Conservation (phyloP, 2,329 filamentous ascomycete genomes). For the Arthroderma sp. region DNA sequence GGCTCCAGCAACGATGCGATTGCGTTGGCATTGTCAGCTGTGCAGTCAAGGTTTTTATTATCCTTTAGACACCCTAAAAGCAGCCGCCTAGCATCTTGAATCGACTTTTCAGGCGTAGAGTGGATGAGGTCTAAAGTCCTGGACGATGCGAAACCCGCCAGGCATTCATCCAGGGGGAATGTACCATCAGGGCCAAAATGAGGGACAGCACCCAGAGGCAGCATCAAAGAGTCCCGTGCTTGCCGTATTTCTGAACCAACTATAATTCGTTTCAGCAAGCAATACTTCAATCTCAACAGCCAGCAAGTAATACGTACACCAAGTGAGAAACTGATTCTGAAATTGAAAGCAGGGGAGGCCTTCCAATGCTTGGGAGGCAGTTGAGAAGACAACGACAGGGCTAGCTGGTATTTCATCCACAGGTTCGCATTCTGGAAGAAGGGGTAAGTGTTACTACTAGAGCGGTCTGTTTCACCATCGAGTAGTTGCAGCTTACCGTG, state of each 20-base stretch:
- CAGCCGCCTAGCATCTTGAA: constrained; percentile 2
- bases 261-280: not conserved
- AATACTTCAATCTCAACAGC: not conserved
- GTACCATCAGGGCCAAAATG: not conserved
- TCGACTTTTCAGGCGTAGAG: not conserved
- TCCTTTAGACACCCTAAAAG: constrained; percentile 2
- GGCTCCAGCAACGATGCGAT: constrained; percentile 9
- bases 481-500: not conserved
- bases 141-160: not conserved
- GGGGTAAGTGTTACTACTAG: not conserved
- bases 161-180: not conserved
- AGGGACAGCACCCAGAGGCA: not conserved
- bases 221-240: not conserved
- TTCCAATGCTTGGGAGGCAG: not conserved
- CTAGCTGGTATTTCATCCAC: constrained; percentile 1
- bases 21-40: not conserved
- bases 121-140: not conserved
- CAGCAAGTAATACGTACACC: constrained; percentile 1
- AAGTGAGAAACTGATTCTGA: not conserved
- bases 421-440: not conserved
- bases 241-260: not conserved
- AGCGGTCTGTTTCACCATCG: not conserved
- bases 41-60: not conserved
- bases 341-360: constrained; percentile 3
- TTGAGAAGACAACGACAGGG: not conserved